Base-by-base conservation (phyloP, 1,139 yeast genomes). In the Blastobotrys illinoisensis region DNA sequence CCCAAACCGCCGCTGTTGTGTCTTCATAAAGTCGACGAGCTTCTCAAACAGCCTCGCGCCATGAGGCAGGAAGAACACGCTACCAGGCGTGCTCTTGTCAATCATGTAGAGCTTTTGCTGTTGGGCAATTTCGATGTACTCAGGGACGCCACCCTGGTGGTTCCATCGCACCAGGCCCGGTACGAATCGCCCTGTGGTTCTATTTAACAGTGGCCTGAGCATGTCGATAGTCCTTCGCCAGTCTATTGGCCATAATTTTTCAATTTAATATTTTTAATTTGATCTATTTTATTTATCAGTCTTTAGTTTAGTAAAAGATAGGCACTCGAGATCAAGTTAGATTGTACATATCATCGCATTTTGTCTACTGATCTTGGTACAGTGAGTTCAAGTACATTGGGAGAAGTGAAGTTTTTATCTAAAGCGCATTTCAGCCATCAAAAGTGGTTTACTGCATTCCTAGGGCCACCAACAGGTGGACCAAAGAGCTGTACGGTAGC, bases 1-100 rank as follows among this genome's bases (percentile, higher is more conserved):
- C 0, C 96, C 97, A 62, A 86, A 88, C 61, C 81, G 81, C 46
- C 82, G 78, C 65, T 90, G 96, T 62, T 86, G 96, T 52, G 83
- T 74, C 68, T 88, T 87, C 95, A 91, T 90, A 70, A 89, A 89
- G 52, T 78, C 79, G 7, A 89, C 75, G 57, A 91, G 74, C 63
- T 82, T 85, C 70, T 89, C 90, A 75, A 90, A 87, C 51, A 91
- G 79, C 50, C 95, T 76, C 1, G 97, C 83, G 2, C 98, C 98
- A 69, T 89, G 93, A 1, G 97, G 97, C 32, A 91, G 75, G 66
- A 91, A 90, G 75, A 91, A 91, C 3, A 86, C 79, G 1, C 93
- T 85, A 0, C 98, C 98, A 0, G 97, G 97, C 0, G 97, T 85
- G 14, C 81, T 71, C 9, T 85, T 79, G 68, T 88, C 95, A 1